Conservation (phyloP, 306 rosid species). For the Quercus engelmannii region DNA sequence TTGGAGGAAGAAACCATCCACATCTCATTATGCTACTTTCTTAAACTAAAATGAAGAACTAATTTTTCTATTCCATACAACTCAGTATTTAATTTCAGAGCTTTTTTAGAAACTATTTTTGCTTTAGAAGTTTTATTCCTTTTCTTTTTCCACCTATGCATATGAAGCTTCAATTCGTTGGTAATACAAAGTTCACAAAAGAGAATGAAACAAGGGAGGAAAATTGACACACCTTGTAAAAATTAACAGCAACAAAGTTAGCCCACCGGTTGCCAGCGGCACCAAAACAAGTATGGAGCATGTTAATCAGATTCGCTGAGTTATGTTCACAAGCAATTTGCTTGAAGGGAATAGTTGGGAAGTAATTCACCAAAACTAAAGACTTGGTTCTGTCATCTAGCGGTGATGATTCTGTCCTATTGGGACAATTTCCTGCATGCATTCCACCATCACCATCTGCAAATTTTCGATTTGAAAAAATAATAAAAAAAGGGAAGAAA, state of each 20-base stretch:
- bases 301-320: slow-evolving; percentile 43
- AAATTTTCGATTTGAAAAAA: background rate
- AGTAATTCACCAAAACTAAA: slow-evolving; percentile 71
- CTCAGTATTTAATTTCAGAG: too few relatives aligned
- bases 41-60: too few relatives aligned
- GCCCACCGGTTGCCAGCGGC: slow-evolving; percentile 80
- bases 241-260: slow-evolving; percentile 67
- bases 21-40: too few relatives aligned
- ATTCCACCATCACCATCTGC: slow-evolving; percentile 85
- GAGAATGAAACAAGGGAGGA: too few relatives aligned
- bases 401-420: slow-evolving; percentile 67
- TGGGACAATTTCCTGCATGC: slow-evolving; percentile 62
- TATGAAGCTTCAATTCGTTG: too few relatives aligned
- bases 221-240: slow-evolving; percentile 48
- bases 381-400: slow-evolving; percentile 69
- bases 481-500: background rate
- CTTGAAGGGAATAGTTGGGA: slow-evolving; percentile 48
- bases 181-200: too few relatives aligned
- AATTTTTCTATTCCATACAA: too few relatives aligned
- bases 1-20: too few relatives aligned
- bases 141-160: too few relatives aligned
- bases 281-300: slow-evolving; percentile 63
- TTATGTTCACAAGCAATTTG: slow-evolving; percentile 46
- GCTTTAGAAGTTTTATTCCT: too few relatives aligned
- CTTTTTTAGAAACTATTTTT: too few relatives aligned